Conservation (phyloP, 148 eudicot genomes). For the Linanthus parryae region DNA sequence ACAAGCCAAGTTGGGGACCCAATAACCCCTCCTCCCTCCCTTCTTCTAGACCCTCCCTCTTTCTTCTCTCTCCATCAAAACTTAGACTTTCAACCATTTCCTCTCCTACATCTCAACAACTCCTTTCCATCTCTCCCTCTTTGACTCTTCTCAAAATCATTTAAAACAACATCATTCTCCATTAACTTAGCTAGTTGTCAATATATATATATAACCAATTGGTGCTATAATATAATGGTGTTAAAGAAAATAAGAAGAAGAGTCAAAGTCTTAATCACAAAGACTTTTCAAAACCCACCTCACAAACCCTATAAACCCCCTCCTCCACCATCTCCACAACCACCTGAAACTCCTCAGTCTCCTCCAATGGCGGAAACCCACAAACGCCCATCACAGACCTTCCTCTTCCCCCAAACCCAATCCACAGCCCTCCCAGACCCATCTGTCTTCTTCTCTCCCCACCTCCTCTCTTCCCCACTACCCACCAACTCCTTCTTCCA, state of each 20-base stretch:
- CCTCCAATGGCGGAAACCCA: background rate
- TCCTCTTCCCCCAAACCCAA: constrained; percentile 45
- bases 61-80: no score
- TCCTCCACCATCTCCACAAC: background rate
- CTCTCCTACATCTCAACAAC: no score
- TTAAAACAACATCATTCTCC: no score
- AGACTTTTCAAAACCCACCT: background rate
- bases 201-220: no score
- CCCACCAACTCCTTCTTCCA: constrained; percentile 96
- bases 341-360: constrained; percentile 11
- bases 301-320: constrained; percentile 5
- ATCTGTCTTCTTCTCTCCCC: constrained; percentile 48
- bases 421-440: constrained; percentile 82
- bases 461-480: constrained; percentile 50
- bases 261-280: constrained; percentile 4
- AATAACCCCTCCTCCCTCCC: no score
- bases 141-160: no score
- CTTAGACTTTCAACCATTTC: no score
- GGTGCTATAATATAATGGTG: no score
- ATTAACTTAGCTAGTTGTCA: no score
- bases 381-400: constrained; percentile 18
- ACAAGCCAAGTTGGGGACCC: no score
- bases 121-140: no score
- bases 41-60: no score
- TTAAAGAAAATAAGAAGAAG: constrained; percentile 4